A percentile compares a stretch with the other conserved stretches of the same genome.
Conservation (phyloP, 768 basidiomycete species). For the Boletus barrowsii region DNA sequence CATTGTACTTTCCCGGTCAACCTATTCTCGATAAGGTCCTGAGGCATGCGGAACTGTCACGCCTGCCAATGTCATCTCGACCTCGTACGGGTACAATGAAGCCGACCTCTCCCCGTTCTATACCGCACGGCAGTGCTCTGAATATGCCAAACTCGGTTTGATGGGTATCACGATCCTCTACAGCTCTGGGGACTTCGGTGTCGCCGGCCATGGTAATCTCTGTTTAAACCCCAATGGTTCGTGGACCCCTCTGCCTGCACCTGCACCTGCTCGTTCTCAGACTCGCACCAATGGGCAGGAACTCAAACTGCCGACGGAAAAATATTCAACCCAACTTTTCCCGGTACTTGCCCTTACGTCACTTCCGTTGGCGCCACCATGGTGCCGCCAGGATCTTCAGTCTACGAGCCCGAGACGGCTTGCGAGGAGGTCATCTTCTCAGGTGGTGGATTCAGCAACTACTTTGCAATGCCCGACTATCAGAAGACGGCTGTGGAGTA, state of each 20-base stretch:
- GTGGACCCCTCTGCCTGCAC: background rate
- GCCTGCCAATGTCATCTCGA: conserved; percentile 40
- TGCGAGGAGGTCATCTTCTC: conserved; percentile 42
- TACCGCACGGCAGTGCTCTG: conserved; percentile 40
- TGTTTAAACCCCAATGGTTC: conserved; percentile 12
- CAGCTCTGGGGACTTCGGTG: conserved; percentile 44
- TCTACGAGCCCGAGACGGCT: conserved; percentile 50
- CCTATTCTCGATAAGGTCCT: conserved; percentile 13
- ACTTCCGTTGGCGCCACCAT: conserved; percentile 49
- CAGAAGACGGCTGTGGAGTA: conserved; percentile 33
- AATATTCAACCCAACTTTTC: conserved; percentile 53
- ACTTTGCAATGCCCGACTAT: conserved; percentile 41
- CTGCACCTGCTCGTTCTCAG: background rate
- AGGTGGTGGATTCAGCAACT: conserved; percentile 40
- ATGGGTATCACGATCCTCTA: conserved; percentile 42
- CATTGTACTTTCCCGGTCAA: background rate
- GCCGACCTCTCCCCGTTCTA: conserved; percentile 34
- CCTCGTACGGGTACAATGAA: conserved; percentile 40
- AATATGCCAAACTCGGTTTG: conserved; percentile 45
- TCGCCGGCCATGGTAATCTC: conserved; percentile 30
- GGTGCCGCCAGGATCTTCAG: conserved; percentile 34
- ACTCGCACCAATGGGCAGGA: background rate
- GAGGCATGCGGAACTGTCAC: conserved; percentile 37
- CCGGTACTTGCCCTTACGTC: conserved; percentile 46
- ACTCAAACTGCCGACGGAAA: conserved; percentile 38